These are phyloP conservation scores for Exophiala oligosperma DNA, from an alignment of 2,329 filamentous ascomycete species.

Conservation along the genomic window DNA sequence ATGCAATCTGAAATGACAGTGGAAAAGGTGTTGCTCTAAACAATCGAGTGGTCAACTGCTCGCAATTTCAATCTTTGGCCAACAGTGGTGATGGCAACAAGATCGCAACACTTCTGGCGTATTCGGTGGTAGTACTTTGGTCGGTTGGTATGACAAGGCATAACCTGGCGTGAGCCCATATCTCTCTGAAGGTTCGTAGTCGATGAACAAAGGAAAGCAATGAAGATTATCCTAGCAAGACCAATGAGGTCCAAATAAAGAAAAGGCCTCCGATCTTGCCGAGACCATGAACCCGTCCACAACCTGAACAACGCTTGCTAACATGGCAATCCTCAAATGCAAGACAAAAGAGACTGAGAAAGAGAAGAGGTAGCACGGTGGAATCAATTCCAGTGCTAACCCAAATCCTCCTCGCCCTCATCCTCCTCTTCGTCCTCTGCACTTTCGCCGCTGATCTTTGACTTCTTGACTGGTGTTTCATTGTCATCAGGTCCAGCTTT, in stretches of 20 bases:
- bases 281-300: conserved; percentile 18
- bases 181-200: conserved; percentile 23
- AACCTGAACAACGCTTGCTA: conserved; percentile 30
- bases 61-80: not conserved
- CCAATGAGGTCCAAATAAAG: conserved; percentile 23
- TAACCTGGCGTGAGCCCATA: conserved; percentile 30
- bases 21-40: conserved; percentile 4
- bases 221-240: conserved; percentile 23
- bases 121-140: conserved; percentile 2
- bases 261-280: conserved; percentile 15
- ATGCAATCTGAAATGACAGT: conserved; percentile 20
- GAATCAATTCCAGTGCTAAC: conserved; percentile 6
- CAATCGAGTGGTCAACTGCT: conserved; percentile 1
- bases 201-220: conserved; percentile 22
- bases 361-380: conserved; percentile 6
- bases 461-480: conserved; percentile 49
- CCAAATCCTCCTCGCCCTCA: conserved; percentile 51
- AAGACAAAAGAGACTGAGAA: conserved; percentile 21
- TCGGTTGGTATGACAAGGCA: conserved; percentile 14
- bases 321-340: conserved; percentile 25
- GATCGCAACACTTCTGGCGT: not conserved
- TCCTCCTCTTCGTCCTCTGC: conserved; percentile 56
- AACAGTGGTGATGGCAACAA: not conserved
- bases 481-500: conserved; percentile 52
- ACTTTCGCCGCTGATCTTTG: conserved; percentile 49